Conservation (phyloP, 2,329 filamentous ascomycete species). For the Knoxdaviesia proteae region DNA sequence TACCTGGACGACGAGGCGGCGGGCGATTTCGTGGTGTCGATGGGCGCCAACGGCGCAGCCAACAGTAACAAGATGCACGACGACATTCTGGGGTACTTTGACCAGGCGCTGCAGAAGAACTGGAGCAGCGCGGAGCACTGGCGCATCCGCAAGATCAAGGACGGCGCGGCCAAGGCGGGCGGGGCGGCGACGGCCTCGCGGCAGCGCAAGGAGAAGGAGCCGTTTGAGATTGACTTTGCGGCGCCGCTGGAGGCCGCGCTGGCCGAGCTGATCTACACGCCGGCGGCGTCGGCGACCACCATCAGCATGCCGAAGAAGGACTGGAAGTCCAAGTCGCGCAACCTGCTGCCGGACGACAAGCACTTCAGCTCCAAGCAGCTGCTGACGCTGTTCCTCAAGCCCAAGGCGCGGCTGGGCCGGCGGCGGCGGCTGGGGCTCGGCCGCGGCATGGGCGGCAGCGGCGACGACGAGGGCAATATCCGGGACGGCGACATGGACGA, state of each 20-base stretch:
- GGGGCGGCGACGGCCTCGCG: slow-evolving; percentile 21
- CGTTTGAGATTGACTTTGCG: slow-evolving; percentile 82
- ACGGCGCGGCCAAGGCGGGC: slow-evolving; percentile 41
- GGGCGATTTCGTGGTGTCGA: slow-evolving; percentile 59
- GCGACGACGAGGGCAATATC: slow-evolving; percentile 24
- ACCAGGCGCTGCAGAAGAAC: slow-evolving; percentile 88
- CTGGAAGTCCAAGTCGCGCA: slow-evolving; percentile 83
- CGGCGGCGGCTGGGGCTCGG: slow-evolving; percentile 19
- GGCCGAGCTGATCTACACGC: slow-evolving; percentile 61
- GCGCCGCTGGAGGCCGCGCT: slow-evolving; percentile 50
- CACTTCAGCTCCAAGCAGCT: slow-evolving; percentile 92
- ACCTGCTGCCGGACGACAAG: slow-evolving; percentile 90
- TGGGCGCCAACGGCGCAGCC: slow-evolving; percentile 25
- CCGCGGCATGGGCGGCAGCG: slow-evolving; percentile 18
- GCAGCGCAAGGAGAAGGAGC: slow-evolving; percentile 83
- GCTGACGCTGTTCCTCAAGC: slow-evolving; percentile 80
- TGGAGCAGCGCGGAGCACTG: slow-evolving; percentile 98
- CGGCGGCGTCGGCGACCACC: slow-evolving; percentile 56
- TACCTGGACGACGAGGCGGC: slow-evolving; percentile 31
- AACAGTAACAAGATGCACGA: slow-evolving; percentile 46
- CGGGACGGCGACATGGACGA: slow-evolving; percentile 73
- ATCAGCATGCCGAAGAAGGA: slow-evolving; percentile 84
- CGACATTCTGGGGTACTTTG: slow-evolving; percentile 94
- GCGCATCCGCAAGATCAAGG: slow-evolving; percentile 88
- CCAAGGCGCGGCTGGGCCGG: slow-evolving; percentile 63